A percentile compares a stretch with the other conserved stretches of the same genome.
These are phyloP conservation scores for Stachybotrys chlorohalonatus DNA, from an alignment of 2,329 filamentous ascomycete species.

Conservation along the genomic window DNA sequence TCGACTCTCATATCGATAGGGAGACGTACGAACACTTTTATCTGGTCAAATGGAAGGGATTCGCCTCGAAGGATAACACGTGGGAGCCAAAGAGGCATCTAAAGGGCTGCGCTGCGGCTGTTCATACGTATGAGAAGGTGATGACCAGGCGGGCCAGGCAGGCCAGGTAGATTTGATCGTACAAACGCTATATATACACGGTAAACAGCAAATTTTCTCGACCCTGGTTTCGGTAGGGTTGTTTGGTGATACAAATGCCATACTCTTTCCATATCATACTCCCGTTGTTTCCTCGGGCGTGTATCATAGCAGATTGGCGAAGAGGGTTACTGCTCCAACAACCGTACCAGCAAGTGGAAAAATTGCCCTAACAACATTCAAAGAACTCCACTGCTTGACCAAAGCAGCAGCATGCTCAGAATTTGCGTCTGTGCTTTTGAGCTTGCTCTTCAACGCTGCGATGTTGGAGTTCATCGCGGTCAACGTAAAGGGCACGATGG, in stretches of 20 bases:
- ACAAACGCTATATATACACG: background rate
- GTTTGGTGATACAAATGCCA: background rate
- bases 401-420: constrained; percentile 8
- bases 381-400: constrained; percentile 10
- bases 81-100: constrained; percentile 45
- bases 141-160: background rate
- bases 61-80: constrained; percentile 31
- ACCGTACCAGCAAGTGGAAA: constrained; percentile 20
- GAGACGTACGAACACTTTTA: constrained; percentile 31
- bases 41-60: constrained; percentile 46
- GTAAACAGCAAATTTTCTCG: too few species aligned
- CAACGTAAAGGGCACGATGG: constrained; percentile 30
- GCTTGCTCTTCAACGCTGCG: constrained; percentile 16
- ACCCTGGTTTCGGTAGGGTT: too few species aligned
- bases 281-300: background rate
- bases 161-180: background rate
- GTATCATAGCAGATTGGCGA: constrained; percentile 7
- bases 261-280: background rate
- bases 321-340: constrained; percentile 11
- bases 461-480: constrained; percentile 28
- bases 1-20: constrained; percentile 28
- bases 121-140: constrained; percentile 25
- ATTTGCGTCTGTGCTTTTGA: constrained; percentile 8
- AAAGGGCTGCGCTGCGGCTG: constrained; percentile 22
- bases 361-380: constrained; percentile 21